These are phyloP conservation scores for Coniosporium tulheliwenetii DNA, from an alignment of 2,329 filamentous ascomycete species.

Conservation along the genomic window DNA sequence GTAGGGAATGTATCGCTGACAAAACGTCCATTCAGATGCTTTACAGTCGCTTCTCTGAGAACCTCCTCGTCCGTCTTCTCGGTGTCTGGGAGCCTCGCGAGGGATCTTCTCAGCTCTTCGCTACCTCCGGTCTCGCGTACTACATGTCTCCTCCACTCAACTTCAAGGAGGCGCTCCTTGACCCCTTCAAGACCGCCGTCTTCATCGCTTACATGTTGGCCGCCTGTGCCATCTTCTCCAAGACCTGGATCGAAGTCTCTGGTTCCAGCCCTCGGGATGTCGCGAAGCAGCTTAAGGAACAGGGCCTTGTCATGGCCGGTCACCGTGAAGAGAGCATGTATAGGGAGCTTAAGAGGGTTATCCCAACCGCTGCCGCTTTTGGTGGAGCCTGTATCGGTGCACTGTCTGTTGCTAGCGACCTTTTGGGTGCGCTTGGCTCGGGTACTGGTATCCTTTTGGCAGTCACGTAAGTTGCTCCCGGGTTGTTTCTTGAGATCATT, in stretches of 20 bases:
- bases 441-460: conserved; percentile 96
- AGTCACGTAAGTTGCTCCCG: conserved; percentile 64
- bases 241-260: conserved; percentile 99
- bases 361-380: conserved; percentile 93
- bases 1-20: too few relatives aligned
- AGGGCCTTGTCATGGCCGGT: conserved; percentile 97
- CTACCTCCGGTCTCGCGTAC: conserved; percentile 87
- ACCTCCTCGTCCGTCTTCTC: conserved; percentile 91
- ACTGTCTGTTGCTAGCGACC: conserved; percentile 86
- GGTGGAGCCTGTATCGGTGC: conserved; percentile 98
- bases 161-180: conserved; percentile 91
- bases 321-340: conserved; percentile 99
- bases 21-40: conserved; percentile 46
- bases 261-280: conserved; percentile 95
- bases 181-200: conserved; percentile 89
- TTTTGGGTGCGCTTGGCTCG: conserved; percentile 87
- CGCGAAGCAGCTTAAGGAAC: conserved; percentile 98
- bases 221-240: conserved; percentile 96
- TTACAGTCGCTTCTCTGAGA: conserved; percentile 97
- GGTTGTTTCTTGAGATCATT: not conserved
- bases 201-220: conserved; percentile 98
- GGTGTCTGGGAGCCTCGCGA: conserved; percentile 98
- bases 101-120: conserved; percentile 87
- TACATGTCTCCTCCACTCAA: conserved; percentile 99
- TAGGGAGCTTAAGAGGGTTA: conserved; percentile 98